phyloP scores from a whole-genome alignment of 2,329 filamentous ascomycete genomes.

The Ilyonectria robusta region DNA sequence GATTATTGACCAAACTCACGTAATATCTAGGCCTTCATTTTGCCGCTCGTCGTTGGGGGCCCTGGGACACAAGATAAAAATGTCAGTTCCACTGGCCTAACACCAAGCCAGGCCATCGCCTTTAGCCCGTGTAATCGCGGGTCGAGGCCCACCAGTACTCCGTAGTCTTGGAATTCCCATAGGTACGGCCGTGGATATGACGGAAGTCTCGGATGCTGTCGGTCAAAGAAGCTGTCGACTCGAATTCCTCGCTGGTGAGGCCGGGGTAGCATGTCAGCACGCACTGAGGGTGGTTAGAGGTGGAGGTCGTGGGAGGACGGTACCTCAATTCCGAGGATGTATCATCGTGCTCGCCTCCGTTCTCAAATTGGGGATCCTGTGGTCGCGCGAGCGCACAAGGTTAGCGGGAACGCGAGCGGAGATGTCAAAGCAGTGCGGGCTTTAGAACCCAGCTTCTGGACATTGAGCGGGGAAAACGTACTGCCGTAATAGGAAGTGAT shows the following conservation, averaged over 20 bases:
- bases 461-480: conserved; percentile 12
- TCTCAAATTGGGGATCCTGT: conserved; percentile 35
- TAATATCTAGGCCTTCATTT: conserved; percentile 39
- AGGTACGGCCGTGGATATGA: conserved; percentile 38
- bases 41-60: conserved; percentile 33
- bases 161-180: conserved; percentile 38
- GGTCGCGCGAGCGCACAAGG: conserved; percentile 8
- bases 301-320: background rate
- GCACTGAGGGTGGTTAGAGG: background rate
- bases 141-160: conserved; percentile 33
- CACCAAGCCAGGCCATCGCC: background rate
- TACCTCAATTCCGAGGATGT: conserved; percentile 30
- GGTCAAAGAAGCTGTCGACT: conserved; percentile 36
- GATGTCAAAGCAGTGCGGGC: background rate
- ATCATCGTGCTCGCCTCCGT: conserved; percentile 27
- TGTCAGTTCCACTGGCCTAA: conserved; percentile 19
- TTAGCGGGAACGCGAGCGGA: conserved; percentile 17
- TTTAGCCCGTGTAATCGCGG: background rate
- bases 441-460: background rate
- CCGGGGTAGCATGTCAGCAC: conserved; percentile 10
- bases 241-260: conserved; percentile 24
- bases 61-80: conserved; percentile 14
- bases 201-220: conserved; percentile 40
- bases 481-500: conserved; percentile 32
- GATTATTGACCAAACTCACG: conserved; percentile 27